A percentile compares a stretch with the other conserved stretches of the same genome.
These are phyloP conservation scores for Mycena pura DNA, from an alignment of 768 basidiomycete species.

Conservation along the genomic window DNA sequence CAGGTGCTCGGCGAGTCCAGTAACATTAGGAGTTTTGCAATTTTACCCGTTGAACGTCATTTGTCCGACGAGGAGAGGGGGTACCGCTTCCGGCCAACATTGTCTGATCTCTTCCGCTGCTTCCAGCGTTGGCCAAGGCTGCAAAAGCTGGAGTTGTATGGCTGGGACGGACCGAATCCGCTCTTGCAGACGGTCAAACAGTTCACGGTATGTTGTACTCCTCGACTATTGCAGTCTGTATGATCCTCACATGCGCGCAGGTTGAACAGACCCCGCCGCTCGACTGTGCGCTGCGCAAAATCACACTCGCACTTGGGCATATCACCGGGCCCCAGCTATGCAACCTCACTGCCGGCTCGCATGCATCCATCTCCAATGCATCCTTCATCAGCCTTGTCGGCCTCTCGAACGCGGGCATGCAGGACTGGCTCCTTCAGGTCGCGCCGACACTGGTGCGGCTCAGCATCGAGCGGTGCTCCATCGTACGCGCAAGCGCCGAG, in stretches of 20 bases:
- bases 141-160: not conserved
- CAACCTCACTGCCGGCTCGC: slow-evolving; percentile 11
- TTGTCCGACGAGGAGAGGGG: not conserved
- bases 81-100: slow-evolving; percentile 1
- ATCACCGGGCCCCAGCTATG: slow-evolving; percentile 9
- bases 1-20: slow-evolving; percentile 2
- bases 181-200: not conserved
- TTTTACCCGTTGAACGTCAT: not conserved
- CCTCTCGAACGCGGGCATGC: slow-evolving; percentile 7
- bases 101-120: slow-evolving; percentile 8
- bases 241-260: not conserved
- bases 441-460: not conserved
- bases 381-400: slow-evolving; percentile 1
- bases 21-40: not conserved
- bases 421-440: slow-evolving; percentile 4
- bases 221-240: not conserved
- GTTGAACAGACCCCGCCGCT: slow-evolving; percentile 10
- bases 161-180: slow-evolving; percentile 11
- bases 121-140: not conserved
- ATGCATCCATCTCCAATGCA: slow-evolving; percentile 5
- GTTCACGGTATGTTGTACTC: not conserved
- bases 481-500: not conserved
- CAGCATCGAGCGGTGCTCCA: slow-evolving; percentile 9
- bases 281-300: not conserved
- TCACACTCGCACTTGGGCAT: not conserved